Base-by-base conservation (phyloP, 1,139 yeast species). In the Candida sanyaensis region DNA sequence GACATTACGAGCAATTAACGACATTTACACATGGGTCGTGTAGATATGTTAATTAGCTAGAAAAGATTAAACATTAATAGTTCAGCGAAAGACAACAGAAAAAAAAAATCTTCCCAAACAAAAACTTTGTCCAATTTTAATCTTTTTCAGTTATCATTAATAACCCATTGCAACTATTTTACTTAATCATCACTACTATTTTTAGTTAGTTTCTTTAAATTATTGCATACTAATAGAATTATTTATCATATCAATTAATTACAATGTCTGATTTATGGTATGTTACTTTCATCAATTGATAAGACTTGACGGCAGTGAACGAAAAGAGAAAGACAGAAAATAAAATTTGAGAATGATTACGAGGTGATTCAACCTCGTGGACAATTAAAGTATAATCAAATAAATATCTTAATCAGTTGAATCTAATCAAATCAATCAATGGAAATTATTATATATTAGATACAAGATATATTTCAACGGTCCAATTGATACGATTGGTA, bases 221-320 rank as follows among this genome's bases (percentile, higher is more conserved):
- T 36, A 36, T 24, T 36, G 39, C 29, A 23, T 24, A 36, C 12
- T 36, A 36, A 24, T 36, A 23, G 29, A 36, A 36, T 24, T 24
- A 11, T 30, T 21, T 27, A 44, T 39, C 29, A 31, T 30, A 44
- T 39, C 37, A 26, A 42, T 32, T 36, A 45, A 33, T 28, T 47
- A 58, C 48, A 55, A 77, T 77, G 81, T 76, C 81, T 64, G 83
- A 78, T 68, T 77, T 78, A 73, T 78, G 83, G 83, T 78, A 78
- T 62, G 83, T 75, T 11, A 28, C 12, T 28, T 37, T 11, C 23
- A n/a, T 28, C 41, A 37, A 37, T 37, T 37, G 41, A 28, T 27
- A 27, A 26, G 28, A 26, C 28, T 6, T 3, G 9, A 26, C 28
- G 28, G 28, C 28, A 26, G 9, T 26, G 5, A 26, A 26, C 28